Evolutionary conservation across 192 early-diverging fungal genomes (phyloP).

Genomic region (Dissophora ornata): DNA sequence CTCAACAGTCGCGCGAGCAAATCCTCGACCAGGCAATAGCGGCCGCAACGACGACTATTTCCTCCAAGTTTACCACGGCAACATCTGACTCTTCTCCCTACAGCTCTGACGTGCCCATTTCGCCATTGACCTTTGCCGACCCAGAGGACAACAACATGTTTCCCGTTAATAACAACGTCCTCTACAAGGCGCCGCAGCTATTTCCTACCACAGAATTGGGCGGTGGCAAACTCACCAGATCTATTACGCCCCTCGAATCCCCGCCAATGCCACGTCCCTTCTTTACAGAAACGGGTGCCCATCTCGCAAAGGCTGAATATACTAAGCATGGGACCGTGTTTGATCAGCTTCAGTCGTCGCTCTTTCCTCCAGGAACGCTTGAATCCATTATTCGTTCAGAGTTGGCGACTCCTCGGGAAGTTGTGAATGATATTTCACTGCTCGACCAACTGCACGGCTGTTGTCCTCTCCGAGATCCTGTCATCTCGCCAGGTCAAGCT

Average conservation of each 20-base stretch:
- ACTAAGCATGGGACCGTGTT: constrained; percentile 26
- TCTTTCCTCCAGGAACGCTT: constrained; percentile 51
- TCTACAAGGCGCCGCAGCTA: constrained; percentile 26
- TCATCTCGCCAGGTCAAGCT: constrained; percentile 24
- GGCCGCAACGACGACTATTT: constrained; percentile 7
- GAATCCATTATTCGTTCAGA: constrained; percentile 34
- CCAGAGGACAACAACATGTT: constrained; percentile 19
- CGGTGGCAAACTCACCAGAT: constrained; percentile 5
- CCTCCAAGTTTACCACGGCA: constrained; percentile 4
- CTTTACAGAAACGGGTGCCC: constrained; percentile 6
- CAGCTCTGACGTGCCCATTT: neutral
- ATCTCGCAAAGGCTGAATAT: constrained; percentile 16
- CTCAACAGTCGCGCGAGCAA: constrained; percentile 1
- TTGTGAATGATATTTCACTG: constrained; percentile 42
- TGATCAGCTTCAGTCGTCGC: constrained; percentile 50
- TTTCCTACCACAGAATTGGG: neutral
- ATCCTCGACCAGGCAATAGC: constrained; percentile 9
- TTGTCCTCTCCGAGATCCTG: constrained; percentile 23
- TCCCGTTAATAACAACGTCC: constrained; percentile 27
- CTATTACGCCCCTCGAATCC: constrained; percentile 9
- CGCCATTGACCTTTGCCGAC: constrained; percentile 4
- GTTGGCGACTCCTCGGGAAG: constrained; percentile 36
- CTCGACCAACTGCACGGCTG: constrained; percentile 35
- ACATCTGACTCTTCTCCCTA: neutral
- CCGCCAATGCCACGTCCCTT: constrained; percentile 8